phyloP scores from a whole-genome alignment of 1,139 yeast species.

The Geotrichum fermentans region DNA sequence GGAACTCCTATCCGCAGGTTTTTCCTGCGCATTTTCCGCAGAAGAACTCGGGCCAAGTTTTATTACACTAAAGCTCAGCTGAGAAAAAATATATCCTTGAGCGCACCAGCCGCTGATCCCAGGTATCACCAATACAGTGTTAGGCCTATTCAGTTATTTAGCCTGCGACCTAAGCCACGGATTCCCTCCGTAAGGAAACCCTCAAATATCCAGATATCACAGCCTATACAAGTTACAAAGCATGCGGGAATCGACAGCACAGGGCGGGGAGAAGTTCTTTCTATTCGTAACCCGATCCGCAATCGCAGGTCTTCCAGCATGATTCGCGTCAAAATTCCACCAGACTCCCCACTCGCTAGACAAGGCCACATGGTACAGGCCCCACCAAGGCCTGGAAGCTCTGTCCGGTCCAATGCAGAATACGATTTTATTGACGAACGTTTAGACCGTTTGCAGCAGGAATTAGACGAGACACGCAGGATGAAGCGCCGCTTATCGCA shows the following conservation, averaged over 20 bases:
- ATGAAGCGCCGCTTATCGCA: conserved; percentile 12
- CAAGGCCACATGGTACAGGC: not conserved
- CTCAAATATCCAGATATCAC: conserved; percentile 7
- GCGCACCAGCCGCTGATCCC: not conserved
- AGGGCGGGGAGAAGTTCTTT: conserved; percentile 14
- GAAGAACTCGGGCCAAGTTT: conserved; percentile 22
- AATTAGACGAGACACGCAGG: conserved; percentile 17
- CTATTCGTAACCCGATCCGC: conserved; percentile 5
- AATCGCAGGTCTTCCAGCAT: conserved; percentile 1
- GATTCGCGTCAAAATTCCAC: not conserved
- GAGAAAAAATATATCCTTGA: not conserved
- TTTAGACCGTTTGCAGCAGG: conserved; percentile 14
- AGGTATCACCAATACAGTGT: conserved; percentile 10
- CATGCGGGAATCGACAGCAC: conserved; percentile 13
- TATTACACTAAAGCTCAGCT: conserved; percentile 26
- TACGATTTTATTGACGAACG: conserved; percentile 16
- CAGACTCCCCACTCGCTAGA: not conserved
- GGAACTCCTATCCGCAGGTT: conserved; percentile 27
- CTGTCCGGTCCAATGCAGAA: not conserved
- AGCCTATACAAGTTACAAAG: conserved; percentile 18
- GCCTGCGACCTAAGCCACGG: conserved; percentile 12
- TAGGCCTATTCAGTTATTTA: conserved; percentile 10
- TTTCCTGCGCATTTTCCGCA: conserved; percentile 26
- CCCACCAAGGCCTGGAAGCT: not conserved
- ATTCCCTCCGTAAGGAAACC: conserved; percentile 1